These are phyloP conservation scores for Eleusine coracana DNA, from an alignment of 176 grass and related monocot species.

Conservation along the genomic window DNA sequence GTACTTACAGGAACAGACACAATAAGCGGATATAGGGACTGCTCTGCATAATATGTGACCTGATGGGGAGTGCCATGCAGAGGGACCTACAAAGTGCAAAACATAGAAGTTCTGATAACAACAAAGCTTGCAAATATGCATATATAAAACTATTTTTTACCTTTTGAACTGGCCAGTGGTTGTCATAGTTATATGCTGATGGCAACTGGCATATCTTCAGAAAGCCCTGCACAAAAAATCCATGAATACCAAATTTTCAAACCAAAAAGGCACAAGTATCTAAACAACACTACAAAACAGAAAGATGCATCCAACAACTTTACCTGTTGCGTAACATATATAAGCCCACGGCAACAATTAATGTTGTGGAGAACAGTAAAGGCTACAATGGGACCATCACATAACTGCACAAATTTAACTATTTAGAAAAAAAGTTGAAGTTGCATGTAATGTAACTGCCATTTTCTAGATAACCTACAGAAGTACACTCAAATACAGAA, in stretches of 20 bases:
- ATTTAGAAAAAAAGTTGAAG: conserved; percentile 34
- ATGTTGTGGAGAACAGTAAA: conserved; percentile 95
- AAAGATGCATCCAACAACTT: conserved; percentile 17
- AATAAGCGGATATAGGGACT: conserved; percentile 84
- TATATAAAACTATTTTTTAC: conserved; percentile 40
- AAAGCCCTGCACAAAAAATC: conserved; percentile 66
- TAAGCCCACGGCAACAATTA: conserved; percentile 91
- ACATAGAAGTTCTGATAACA: neutral
- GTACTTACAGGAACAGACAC: conserved; percentile 91
- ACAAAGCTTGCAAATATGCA: conserved; percentile 4
- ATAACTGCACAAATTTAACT: conserved; percentile 65
- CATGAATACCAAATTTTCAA: conserved; percentile 36
- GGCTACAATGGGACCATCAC: conserved; percentile 85
- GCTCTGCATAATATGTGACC: conserved; percentile 88
- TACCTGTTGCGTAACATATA: conserved; percentile 95
- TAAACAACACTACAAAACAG: conserved; percentile 10
- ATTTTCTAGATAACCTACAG: neutral
- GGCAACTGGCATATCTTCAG: conserved; percentile 97
- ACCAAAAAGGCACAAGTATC: conserved; percentile 22
- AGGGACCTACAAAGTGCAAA: conserved; percentile 62
- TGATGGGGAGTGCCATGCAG: conserved; percentile 92
- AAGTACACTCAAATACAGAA: neutral
- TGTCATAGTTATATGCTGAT: conserved; percentile 81
- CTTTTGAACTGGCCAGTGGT: conserved; percentile 92
- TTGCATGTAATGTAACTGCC: conserved; percentile 9